phyloP scores from a whole-genome alignment of 345 rosid genomes.

The Eucalyptus cloeziana region DNA sequence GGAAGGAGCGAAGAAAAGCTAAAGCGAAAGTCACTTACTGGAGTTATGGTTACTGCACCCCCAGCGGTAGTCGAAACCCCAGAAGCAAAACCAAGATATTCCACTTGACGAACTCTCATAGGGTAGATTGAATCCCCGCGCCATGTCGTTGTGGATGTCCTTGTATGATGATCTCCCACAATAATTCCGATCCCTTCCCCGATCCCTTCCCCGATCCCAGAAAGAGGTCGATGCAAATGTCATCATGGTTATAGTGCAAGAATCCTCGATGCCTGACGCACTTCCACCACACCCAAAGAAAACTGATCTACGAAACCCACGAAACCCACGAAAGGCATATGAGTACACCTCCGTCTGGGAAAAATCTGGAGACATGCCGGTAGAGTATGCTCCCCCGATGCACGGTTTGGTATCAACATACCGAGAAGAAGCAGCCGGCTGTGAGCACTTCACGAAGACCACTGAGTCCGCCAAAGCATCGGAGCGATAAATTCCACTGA shows the following conservation, averaged over 20 bases:
- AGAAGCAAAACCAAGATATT: fast-evolving
- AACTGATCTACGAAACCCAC: too few relatives aligned
- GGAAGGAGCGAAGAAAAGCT: fast-evolving
- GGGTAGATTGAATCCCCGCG: not conserved
- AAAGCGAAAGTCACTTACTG: not conserved
- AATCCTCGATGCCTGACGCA: fast-evolving
- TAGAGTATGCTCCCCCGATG: not conserved
- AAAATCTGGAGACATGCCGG: not conserved
- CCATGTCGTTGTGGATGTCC: not conserved
- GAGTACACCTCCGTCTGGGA: not conserved
- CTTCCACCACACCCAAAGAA: too few relatives aligned
- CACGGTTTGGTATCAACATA: not conserved
- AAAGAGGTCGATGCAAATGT: fast-evolving
- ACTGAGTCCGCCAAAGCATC: too few relatives aligned
- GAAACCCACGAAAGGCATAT: too few relatives aligned
- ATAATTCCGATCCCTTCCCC: not conserved
- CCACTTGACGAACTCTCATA: fast-evolving
- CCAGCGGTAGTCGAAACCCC: fast-evolving
- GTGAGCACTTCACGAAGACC: not conserved
- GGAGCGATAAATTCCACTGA: fast-evolving
- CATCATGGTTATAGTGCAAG: not conserved
- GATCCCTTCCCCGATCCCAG: fast-evolving
- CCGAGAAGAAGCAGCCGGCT: not conserved
- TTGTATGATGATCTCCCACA: not conserved
- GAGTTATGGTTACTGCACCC: fast-evolving